phyloP scores from a whole-genome alignment of 2,329 filamentous ascomycete genomes.

The Aspergillus sp. region DNA sequence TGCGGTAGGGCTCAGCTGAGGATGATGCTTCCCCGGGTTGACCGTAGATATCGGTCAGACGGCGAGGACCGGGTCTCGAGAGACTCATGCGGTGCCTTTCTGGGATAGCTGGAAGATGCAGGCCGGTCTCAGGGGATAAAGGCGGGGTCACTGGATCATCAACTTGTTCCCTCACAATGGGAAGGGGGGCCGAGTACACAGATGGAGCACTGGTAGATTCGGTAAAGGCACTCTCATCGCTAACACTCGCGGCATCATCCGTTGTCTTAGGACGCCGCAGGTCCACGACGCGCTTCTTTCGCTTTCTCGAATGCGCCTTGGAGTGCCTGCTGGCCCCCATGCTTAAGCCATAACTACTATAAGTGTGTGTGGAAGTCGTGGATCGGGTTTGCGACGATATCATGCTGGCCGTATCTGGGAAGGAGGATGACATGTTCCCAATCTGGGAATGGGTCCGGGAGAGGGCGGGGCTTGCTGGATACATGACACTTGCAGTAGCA shows the following conservation, averaged over 20 bases:
- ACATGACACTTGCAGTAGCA: conserved; percentile 42
- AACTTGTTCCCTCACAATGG: conserved; percentile 64
- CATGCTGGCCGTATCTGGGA: conserved; percentile 72
- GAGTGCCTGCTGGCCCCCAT: conserved; percentile 49
- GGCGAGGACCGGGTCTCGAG: conserved; percentile 30
- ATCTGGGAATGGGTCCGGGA: conserved; percentile 67
- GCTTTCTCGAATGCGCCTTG: conserved; percentile 48
- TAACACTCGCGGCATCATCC: conserved; percentile 47
- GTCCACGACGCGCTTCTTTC: conserved; percentile 56
- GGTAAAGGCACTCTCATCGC: conserved; percentile 47
- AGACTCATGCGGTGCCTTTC: conserved; percentile 39
- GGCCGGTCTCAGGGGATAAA: conserved; percentile 47
- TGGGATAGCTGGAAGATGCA: conserved; percentile 39
- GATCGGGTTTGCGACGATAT: conserved; percentile 67
- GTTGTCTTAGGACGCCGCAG: conserved; percentile 47
- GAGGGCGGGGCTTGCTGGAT: conserved; percentile 55
- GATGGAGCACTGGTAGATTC: conserved; percentile 51
- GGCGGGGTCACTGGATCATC: conserved; percentile 60
- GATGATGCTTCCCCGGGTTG: conserved; percentile 34
- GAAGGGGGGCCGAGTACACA: conserved; percentile 57
- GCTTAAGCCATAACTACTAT: conserved; percentile 46
- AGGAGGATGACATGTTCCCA: conserved; percentile 73
- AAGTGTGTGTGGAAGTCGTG: conserved; percentile 38
- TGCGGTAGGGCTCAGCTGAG: conserved; percentile 27
- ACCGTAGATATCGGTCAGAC: conserved; percentile 25